Evolutionary conservation across 257 asterid species (phyloP), one percentile per base, ranked within the genome.

Genomic region (Cinchona pubescens): DNA sequence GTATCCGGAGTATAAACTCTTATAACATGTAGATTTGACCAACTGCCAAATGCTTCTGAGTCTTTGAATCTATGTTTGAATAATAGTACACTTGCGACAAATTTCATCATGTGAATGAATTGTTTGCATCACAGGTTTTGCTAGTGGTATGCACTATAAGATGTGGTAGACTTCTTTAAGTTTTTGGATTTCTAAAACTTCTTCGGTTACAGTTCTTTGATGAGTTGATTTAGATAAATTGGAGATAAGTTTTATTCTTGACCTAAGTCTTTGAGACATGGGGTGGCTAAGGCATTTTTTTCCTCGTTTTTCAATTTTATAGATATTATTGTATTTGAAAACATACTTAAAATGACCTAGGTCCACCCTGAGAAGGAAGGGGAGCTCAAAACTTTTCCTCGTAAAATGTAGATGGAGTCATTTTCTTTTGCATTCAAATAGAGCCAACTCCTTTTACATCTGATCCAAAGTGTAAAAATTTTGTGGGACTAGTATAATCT

Each of bases 401-500:
- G 6, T 59, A 32, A 46, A 49, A 45, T 18, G 62, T 38, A 32
- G 34, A 66, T 40, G 5, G 45, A 25, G 13, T 37, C 48, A 8
- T 72, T 43, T 34, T 67, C 58, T 68, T 35, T 48, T 18, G 14
- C 23, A 60, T 51, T 70, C 62, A 69, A 58, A 67, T 29, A 35
- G 69, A 16, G 13, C 49, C 49, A 67, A 40, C 55, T 72, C 55
- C 61, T 27, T 30, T 67, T 56, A 55, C 21, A 19, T 25, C 34
- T 40, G 59, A 71, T 49, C n/a, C 53, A 21, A 66, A 38, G 53
- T 56, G 21, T 42, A 53, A 11, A 5, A 27, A 13, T 13, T 55
- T 43, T 15, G 4, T 25, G 35, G 3, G 45, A 51, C 37, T 25
- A 65, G 53, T 49, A 51, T 23, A 2, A 8, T 45, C 42, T 75